phyloP scores from a whole-genome alignment of 2,329 filamentous ascomycete species.

The Dothistroma pini region DNA sequence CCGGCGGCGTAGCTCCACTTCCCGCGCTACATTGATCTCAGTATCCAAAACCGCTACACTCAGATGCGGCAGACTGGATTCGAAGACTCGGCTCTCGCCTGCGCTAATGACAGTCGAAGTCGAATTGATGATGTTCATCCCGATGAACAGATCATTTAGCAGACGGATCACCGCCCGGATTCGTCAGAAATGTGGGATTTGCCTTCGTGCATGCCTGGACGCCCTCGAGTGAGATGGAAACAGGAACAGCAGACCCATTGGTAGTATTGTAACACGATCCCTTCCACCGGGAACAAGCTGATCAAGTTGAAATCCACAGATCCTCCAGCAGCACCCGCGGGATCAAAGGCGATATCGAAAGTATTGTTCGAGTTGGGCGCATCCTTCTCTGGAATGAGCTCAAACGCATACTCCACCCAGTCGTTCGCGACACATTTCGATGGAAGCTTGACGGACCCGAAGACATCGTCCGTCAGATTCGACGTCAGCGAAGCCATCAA shows the following conservation, averaged over 20 bases:
- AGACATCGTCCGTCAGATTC: not conserved
- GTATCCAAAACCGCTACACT: constrained; percentile 55
- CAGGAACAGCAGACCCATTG: constrained; percentile 29
- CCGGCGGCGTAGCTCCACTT: not conserved
- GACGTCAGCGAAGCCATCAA: constrained; percentile 23
- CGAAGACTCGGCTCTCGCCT: constrained; percentile 47
- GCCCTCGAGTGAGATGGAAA: constrained; percentile 38
- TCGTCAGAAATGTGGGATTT: constrained; percentile 43
- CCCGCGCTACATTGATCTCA: no score
- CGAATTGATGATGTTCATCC: constrained; percentile 50
- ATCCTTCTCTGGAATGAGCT: constrained; percentile 27
- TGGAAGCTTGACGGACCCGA: not conserved
- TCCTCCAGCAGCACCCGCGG: constrained; percentile 37
- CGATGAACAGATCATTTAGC: constrained; percentile 12
- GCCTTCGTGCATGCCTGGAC: constrained; percentile 33
- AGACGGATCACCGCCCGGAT: constrained; percentile 31
- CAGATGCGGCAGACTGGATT: constrained; percentile 52
- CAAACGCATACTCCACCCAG: constrained; percentile 29
- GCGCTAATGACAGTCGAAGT: constrained; percentile 39
- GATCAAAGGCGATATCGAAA: constrained; percentile 44
- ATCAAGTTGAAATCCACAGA: constrained; percentile 52
- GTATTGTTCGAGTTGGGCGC: constrained; percentile 51
- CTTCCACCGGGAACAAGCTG: constrained; percentile 51
- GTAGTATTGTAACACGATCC: constrained; percentile 50
- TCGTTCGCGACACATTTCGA: constrained; percentile 36